These are phyloP conservation scores for Albugo laibachii DNA, from an alignment of 352 stramenopile species.

Conservation along the genomic window DNA sequence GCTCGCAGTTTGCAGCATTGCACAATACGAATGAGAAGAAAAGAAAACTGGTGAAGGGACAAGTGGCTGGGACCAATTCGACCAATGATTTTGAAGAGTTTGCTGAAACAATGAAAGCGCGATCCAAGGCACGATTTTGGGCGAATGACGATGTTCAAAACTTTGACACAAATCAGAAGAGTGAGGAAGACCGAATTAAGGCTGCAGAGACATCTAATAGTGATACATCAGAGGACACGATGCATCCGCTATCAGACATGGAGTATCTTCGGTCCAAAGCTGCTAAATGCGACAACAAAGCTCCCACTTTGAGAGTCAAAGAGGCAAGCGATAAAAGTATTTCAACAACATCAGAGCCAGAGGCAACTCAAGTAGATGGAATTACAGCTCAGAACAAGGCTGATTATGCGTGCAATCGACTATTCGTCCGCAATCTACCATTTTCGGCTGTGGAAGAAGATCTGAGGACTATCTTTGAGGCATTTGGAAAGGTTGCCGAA, in stretches of 20 bases:
- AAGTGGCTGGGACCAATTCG: slow-evolving; percentile 9
- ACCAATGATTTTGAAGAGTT: slow-evolving; percentile 74
- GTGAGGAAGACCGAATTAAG: slow-evolving; percentile 9
- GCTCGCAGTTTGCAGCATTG: slow-evolving; percentile 38
- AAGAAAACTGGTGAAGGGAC: slow-evolving; percentile 15
- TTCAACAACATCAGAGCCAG: not conserved
- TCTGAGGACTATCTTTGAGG: slow-evolving; percentile 78
- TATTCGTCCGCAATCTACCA: slow-evolving; percentile 96
- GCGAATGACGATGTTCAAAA: slow-evolving; percentile 77
- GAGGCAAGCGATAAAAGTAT: slow-evolving; percentile 4
- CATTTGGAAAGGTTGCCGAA: slow-evolving; percentile 77
- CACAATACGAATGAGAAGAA: slow-evolving; percentile 13
- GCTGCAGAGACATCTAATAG: slow-evolving; percentile 11
- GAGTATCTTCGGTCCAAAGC: slow-evolving; percentile 89
- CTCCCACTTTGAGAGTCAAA: not conserved
- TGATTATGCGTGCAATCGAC: slow-evolving; percentile 38
- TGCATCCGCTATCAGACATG: slow-evolving; percentile 60
- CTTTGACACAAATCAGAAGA: slow-evolving; percentile 10
- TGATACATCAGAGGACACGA: slow-evolving; percentile 18
- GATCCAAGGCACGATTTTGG: slow-evolving; percentile 79
- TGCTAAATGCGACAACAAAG: slow-evolving; percentile 27
- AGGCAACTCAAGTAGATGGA: slow-evolving; percentile 2
- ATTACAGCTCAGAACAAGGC: slow-evolving; percentile 8
- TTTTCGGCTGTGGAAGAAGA: slow-evolving; percentile 95
- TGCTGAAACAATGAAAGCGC: slow-evolving; percentile 79